Evolutionary conservation across 169 alveolate genomes (phyloP).

Genomic region (Cryptosporidium baileyi): DNA sequence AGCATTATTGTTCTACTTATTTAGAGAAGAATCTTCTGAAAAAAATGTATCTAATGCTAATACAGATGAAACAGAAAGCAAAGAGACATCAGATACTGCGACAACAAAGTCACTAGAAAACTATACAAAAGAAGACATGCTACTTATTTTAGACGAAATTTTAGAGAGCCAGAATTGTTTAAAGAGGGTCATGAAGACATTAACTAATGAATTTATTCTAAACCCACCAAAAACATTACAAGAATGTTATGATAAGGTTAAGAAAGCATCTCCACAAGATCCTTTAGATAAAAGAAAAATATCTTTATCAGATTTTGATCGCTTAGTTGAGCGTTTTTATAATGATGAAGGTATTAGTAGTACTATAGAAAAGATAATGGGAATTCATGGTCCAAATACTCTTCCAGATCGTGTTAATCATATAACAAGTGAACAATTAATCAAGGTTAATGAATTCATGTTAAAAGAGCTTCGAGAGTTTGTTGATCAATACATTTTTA

Average conservation of each 20-base stretch:
- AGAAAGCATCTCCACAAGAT: conserved; percentile 73
- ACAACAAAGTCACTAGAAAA: conserved; percentile 1
- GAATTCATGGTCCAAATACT: conserved; percentile 64
- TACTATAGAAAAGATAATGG: conserved; percentile 63
- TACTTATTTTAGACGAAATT: conserved; percentile 72
- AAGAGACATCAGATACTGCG: conserved; percentile 22
- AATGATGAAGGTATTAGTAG: conserved; percentile 69
- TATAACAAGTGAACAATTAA: conserved; percentile 73
- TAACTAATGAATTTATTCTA: conserved; percentile 43
- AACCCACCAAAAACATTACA: conserved; percentile 49
- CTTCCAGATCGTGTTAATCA: conserved; percentile 71
- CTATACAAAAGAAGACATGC: conserved; percentile 75
- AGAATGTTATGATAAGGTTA: conserved; percentile 70
- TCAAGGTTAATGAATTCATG: conserved; percentile 82
- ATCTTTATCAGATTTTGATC: conserved; percentile 77
- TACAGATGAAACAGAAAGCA: background rate
- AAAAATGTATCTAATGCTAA: background rate
- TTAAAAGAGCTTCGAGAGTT: conserved; percentile 77
- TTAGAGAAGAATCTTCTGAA: conserved; percentile 73
- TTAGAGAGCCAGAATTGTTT: conserved; percentile 77
- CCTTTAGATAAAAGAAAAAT: conserved; percentile 77
- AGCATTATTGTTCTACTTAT: conserved; percentile 74
- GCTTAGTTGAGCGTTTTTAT: conserved; percentile 77
- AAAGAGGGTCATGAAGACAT: conserved; percentile 74
- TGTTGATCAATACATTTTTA: conserved; percentile 74